Conservation (phyloP, 208 protist species). For the Willaertia magna region DNA sequence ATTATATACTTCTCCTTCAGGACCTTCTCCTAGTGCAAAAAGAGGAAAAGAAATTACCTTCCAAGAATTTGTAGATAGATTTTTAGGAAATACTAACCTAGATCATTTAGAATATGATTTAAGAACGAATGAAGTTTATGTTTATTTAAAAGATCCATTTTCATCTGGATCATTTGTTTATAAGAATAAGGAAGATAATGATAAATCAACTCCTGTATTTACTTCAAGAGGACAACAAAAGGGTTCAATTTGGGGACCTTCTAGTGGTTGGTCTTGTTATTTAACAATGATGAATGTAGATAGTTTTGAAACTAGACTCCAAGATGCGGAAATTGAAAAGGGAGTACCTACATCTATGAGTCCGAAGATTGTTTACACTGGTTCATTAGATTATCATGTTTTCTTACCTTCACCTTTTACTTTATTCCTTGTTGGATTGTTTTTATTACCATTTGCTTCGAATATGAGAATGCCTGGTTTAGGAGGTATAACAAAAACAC, state of each 20-base stretch:
- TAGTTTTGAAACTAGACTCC: neutral
- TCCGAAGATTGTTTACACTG: neutral
- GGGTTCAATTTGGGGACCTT: neutral
- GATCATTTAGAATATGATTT: neutral
- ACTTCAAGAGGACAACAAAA: neutral
- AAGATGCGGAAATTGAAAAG: neutral
- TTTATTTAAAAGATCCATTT: neutral
- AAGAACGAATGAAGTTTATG: neutral
- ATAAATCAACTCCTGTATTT: neutral
- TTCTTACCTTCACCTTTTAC: neutral
- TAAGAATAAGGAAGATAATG: neutral
- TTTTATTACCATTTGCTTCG: neutral
- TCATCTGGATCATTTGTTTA: neutral
- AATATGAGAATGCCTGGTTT: neutral
- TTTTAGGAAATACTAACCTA: neutral
- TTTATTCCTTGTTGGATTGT: neutral
- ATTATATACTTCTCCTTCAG: neutral
- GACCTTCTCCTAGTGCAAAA: neutral
- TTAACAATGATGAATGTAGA: neutral
- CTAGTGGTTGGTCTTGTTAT: neutral
- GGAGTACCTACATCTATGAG: neutral
- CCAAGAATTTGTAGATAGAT: neutral
- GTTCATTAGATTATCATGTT: neutral
- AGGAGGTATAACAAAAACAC: neutral
- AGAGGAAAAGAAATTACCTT: neutral